A percentile compares a stretch with the other conserved stretches of the same genome.
Conservation (phyloP, 1,284 basidiomycete genomes). For the Neolentinus lepideus region DNA sequence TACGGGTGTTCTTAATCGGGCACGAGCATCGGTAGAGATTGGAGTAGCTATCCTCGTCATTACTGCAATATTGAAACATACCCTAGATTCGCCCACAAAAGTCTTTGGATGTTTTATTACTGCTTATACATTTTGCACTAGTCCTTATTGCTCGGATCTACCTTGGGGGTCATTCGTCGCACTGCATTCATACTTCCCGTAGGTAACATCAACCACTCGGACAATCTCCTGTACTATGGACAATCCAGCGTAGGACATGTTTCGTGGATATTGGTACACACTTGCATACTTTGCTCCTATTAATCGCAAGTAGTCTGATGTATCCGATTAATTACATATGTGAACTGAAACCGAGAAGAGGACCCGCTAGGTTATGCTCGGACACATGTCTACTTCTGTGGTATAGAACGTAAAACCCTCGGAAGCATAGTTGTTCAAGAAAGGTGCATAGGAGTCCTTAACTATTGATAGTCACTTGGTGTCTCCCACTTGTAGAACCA, state of each 20-base stretch:
- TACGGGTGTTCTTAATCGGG: not conserved
- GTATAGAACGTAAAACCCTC: not conserved
- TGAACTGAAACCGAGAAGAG: not conserved
- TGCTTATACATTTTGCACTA: not conserved
- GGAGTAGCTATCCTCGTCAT: not conserved
- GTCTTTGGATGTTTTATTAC: not conserved
- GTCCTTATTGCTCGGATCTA: not conserved
- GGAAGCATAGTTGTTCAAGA: not conserved
- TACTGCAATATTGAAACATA: not conserved
- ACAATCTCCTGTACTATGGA: not conserved
- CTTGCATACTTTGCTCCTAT: not conserved
- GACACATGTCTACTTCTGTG: not conserved
- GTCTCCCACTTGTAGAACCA: slow-evolving; percentile 41
- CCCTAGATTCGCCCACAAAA: not conserved
- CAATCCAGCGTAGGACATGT: not conserved
- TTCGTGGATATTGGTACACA: not conserved
- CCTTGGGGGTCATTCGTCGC: not conserved
- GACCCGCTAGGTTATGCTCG: not conserved
- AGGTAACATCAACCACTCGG: not conserved
- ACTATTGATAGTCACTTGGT: not conserved
- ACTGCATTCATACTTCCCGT: not conserved
- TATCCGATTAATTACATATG: too few species aligned
- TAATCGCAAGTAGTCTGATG: not conserved
- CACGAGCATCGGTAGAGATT: not conserved
- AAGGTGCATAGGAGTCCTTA: not conserved